A percentile compares a stretch with the other conserved stretches of the same genome.
Evolutionary conservation across 352 stramenopile genomes (phyloP).

Genomic region (Pythium myriotylum): DNA sequence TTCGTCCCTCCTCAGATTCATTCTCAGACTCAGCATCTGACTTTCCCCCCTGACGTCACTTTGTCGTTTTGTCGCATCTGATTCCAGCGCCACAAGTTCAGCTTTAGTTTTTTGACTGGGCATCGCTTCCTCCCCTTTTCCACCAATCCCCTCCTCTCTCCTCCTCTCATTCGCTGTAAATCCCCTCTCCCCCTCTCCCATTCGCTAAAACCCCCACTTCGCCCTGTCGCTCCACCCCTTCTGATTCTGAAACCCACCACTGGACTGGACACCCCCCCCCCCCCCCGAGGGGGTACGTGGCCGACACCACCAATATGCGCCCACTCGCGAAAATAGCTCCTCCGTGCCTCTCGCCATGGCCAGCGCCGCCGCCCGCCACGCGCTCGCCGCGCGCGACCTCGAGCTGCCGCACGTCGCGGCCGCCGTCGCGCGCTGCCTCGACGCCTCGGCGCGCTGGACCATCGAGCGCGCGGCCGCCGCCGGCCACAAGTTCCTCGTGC

Average conservation of each 20-base stretch:
- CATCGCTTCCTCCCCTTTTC: constrained; percentile 2
- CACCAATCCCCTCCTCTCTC: constrained; percentile 1
- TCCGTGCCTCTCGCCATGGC: no score
- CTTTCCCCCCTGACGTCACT: no score
- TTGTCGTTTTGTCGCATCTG: no score
- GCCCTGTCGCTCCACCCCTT: no score
- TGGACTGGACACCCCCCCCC: no score
- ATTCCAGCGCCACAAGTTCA: no score
- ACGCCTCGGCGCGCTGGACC: constrained; percentile 61
- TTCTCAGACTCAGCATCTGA: no score
- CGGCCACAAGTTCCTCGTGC: constrained; percentile 67
- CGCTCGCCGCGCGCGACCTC: constrained; percentile 45
- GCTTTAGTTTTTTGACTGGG: no score
- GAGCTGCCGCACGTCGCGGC: constrained; percentile 68
- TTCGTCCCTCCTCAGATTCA: no score
- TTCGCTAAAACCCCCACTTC: no score
- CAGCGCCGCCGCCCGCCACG: constrained; percentile 50
- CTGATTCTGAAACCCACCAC: no score
- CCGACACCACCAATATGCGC: no score
- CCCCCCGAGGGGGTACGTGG: constrained; percentile 20
- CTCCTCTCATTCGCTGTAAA: constrained; percentile 8
- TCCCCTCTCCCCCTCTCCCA: background rate
- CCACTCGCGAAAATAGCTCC: constrained; percentile 15
- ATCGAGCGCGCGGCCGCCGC: constrained; percentile 62
- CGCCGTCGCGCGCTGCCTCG: constrained; percentile 45